Evolutionary conservation across 495 filamentous ascomycete genomes (phyloP).

Genomic region (Hyaloscypha bicolor): DNA sequence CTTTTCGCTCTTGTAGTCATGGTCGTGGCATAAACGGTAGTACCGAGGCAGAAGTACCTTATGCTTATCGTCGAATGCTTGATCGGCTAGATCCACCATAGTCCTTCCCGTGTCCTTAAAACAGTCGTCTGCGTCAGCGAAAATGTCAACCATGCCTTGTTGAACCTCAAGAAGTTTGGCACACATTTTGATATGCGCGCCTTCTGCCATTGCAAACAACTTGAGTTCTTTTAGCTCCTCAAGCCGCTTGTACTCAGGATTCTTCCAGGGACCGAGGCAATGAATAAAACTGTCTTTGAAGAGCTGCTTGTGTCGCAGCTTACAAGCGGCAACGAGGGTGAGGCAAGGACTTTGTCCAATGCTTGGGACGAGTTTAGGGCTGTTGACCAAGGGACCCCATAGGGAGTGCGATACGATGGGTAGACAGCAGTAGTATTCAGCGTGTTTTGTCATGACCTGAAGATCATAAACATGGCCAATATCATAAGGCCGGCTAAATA

Average conservation of each 20-base stretch:
- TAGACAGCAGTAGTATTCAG: conserved; percentile 21
- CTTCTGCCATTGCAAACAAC: neutral
- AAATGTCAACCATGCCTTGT: neutral
- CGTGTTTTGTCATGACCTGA: conserved; percentile 8
- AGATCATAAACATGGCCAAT: conserved; percentile 4
- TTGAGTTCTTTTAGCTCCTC: neutral
- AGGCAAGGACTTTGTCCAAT: neutral
- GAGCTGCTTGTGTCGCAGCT: conserved; percentile 11
- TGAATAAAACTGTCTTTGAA: conserved; percentile 18
- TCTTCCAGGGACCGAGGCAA: conserved; percentile 11
- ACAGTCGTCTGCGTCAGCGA: neutral
- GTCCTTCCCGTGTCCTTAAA: neutral
- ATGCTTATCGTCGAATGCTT: neutral
- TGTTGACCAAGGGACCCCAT: neutral
- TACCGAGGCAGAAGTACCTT: neutral
- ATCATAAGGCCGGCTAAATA: conserved; percentile 7
- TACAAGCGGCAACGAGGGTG: neutral
- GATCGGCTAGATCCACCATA: neutral
- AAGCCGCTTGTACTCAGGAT: neutral
- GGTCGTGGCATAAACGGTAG: neutral
- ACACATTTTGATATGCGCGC: neutral
- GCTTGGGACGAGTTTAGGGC: neutral
- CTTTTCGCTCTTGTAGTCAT: neutral
- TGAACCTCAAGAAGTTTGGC: neutral
- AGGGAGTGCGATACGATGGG: conserved; percentile 12